Base-by-base conservation (phyloP, 306 rosid species). In the Lagenaria siceraria region DNA sequence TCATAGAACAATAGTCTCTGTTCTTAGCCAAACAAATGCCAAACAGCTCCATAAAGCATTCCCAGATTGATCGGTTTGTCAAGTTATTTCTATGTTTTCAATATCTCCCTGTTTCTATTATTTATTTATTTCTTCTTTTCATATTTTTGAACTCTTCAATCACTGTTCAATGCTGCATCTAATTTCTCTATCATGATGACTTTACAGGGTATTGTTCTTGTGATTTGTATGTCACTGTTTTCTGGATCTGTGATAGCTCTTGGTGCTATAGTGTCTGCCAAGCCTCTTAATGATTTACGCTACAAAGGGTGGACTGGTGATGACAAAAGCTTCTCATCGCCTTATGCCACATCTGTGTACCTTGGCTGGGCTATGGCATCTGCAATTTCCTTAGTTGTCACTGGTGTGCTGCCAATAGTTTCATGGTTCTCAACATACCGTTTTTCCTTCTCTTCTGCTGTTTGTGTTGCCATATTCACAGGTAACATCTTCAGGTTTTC, bases 341-440 rank as follows among this genome's bases (percentile, higher is more conserved):
- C 97, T 18, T 96, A 96, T 79, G 93, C 88, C 54, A 90, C 99
- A 25, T 86, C 97, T 58, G 86, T 87, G 79, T 96, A 89, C 82
- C 88, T 96, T 81, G 99, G 99, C 58, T 96, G 99, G 99, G 98
- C 98, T 66, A 96, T 96, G 98, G 90, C 98, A 58, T 88, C 98
- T 70, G 87, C 88, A 66, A 88, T 96, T 82, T 90, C 96, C 63
- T 86, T 96, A 79, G 85, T 87, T 76, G 93, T 92, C 78, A 96
- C 98, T 33, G 88, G 98, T 52, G 87, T 92, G 69, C 90, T 96
- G 80, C 99, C 99, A 64, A 89, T 96, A 78, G 83, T 92, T 81
- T 96, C 99, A 7, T 96, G 99, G 99, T 96, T 96, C 81, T 93
- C 98, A 49, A 90, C 99, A 3, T 96, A 96, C 70, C 89, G 98